Percentiles rank a stretch among this genome's conserved stretches.
These are phyloP conservation scores for Yamadazyma membranifaciens DNA, from an alignment of 1,139 yeast genomes.

Conservation along the genomic window DNA sequence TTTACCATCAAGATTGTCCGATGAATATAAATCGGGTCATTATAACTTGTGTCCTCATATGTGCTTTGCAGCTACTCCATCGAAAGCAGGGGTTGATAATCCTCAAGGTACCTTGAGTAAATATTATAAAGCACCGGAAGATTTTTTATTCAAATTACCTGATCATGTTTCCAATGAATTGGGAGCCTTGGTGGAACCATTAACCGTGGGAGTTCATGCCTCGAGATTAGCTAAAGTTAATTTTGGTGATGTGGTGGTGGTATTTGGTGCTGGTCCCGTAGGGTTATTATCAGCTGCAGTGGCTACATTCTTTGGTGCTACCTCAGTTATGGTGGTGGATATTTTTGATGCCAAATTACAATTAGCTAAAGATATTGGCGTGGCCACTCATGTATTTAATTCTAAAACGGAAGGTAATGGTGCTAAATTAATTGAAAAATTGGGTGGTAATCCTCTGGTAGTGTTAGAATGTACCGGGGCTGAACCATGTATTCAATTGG, in stretches of 20 bases:
- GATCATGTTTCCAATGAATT: conserved; percentile 74
- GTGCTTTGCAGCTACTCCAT: conserved; percentile 86
- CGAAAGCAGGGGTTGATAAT: conserved; percentile 36
- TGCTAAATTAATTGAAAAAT: conserved; percentile 32
- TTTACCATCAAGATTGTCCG: conserved; percentile 72
- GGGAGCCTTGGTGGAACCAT: conserved; percentile 89
- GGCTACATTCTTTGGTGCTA: conserved; percentile 82
- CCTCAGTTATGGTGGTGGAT: conserved; percentile 65
- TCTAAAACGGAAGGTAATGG: conserved; percentile 43
- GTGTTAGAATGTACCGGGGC: conserved; percentile 72
- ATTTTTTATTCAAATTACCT: conserved; percentile 77
- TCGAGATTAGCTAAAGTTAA: conserved; percentile 63
- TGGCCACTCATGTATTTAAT: conserved; percentile 61
- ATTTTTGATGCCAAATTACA: conserved; percentile 57
- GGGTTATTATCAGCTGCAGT: conserved; percentile 79
- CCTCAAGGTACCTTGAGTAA: conserved; percentile 72
- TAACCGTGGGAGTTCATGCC: conserved; percentile 85
- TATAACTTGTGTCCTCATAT: conserved; percentile 83
- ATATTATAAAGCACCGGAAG: conserved; percentile 77
- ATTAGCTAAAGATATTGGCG: conserved; percentile 56
- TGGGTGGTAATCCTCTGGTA: conserved; percentile 52
- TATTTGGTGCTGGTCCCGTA: conserved; percentile 94
- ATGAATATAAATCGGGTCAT: conserved; percentile 71
- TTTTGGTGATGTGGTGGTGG: conserved; percentile 73
- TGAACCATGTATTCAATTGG: conserved; percentile 64